Evolutionary conservation across 345 rosid genomes (phyloP).

Genomic region (Salix caprea): DNA sequence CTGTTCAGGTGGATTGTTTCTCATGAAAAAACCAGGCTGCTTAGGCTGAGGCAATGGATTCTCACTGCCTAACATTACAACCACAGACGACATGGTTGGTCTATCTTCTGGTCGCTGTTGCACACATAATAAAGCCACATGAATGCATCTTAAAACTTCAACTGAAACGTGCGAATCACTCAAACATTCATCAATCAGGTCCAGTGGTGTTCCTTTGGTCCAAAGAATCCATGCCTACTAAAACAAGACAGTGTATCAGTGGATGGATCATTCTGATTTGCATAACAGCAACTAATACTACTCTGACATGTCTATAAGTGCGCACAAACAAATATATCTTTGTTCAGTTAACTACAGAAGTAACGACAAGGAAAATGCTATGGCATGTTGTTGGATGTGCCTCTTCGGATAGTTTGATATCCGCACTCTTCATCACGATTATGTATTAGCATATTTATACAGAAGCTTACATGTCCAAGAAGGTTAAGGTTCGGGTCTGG

Average conservation of each 20-base stretch:
- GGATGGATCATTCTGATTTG: no score
- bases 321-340: neutral
- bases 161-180: no score
- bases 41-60: neutral
- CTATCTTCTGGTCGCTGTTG: neutral
- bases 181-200: neutral
- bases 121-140: neutral
- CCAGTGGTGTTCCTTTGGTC: neutral
- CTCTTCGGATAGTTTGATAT: neutral
- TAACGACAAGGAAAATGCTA: no score
- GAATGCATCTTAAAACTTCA: neutral
- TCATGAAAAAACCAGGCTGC: neutral
- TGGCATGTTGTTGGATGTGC: neutral
- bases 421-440: neutral
- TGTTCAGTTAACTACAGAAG: neutral
- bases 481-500: slow-evolving; percentile 6
- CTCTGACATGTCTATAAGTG: neutral
- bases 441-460: no score
- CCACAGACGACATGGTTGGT: neutral
- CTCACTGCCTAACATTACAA: neutral
- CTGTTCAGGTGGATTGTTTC: neutral
- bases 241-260: neutral
- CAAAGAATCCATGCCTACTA: slow-evolving; percentile 20
- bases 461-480: slow-evolving; percentile 12
- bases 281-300: no score